Evolutionary conservation across 768 basidiomycete genomes (phyloP).

Genomic region (Mycena maculata): DNA sequence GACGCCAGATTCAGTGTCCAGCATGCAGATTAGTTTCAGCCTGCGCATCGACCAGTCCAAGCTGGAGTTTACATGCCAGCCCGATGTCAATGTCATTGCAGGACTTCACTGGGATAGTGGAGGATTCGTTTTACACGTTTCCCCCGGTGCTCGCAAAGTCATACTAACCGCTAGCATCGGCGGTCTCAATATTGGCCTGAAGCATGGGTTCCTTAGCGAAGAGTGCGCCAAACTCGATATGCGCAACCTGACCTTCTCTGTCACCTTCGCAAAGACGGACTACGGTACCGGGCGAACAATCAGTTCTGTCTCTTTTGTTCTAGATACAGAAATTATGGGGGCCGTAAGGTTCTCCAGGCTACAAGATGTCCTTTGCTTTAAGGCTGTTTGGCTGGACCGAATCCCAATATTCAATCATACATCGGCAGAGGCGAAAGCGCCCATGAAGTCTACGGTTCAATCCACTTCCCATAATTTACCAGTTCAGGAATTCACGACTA

Average conservation of each 20-base stretch:
- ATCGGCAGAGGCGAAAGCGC: constrained; percentile 38
- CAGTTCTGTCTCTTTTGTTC: constrained; percentile 74
- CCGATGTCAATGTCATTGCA: constrained; percentile 92
- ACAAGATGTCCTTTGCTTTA: constrained; percentile 94
- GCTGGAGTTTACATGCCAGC: constrained; percentile 87
- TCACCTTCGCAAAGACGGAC: constrained; percentile 71
- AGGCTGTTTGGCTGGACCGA: constrained; percentile 93
- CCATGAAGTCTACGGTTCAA: constrained; percentile 36
- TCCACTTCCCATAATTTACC: constrained; percentile 32
- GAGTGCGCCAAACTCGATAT: constrained; percentile 85
- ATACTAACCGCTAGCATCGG: constrained; percentile 84
- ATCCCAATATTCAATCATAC: constrained; percentile 76
- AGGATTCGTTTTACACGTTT: constrained; percentile 84
- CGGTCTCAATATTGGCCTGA: constrained; percentile 83
- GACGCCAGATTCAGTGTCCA: constrained; percentile 45
- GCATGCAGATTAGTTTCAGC: constrained; percentile 84
- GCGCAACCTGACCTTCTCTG: constrained; percentile 83
- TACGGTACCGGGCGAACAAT: constrained; percentile 47
- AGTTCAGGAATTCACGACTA: constrained; percentile 65
- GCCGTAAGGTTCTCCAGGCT: constrained; percentile 85
- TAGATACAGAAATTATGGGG: constrained; percentile 89
- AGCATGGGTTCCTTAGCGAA: constrained; percentile 87
- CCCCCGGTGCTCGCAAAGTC: constrained; percentile 77
- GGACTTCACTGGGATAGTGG: constrained; percentile 95
- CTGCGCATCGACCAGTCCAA: constrained; percentile 92